Base-by-base conservation (phyloP, 345 rosid species). In the Sonneratia alba region DNA sequence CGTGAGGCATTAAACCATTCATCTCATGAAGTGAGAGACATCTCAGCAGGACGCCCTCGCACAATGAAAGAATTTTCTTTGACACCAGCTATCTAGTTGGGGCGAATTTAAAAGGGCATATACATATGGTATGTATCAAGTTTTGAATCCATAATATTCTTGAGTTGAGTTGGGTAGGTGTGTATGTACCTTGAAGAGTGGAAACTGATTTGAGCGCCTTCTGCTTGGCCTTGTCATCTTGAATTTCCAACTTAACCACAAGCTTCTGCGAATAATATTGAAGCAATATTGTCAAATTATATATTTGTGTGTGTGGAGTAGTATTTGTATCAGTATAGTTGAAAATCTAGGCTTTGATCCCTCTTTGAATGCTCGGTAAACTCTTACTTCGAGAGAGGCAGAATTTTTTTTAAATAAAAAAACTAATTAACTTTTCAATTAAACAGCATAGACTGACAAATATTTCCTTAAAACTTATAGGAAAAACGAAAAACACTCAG, bases 191-290 rank as follows among this genome's bases (percentile, higher is more conserved):
- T 84, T 87, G 76, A 48, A 94, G 89, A 73, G 92, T 80, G 63
- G 98, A 87, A 72, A 88, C 96, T 24, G 92, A 85, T 84, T 82
- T 91, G 72, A 94, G 61, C 47, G 97, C 98, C 87, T 90, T 94
- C 72, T 88, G 95, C 83, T 91, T 94, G 68, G 87, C 97, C 70
- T 85, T 91, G 75, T 80, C 91, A 75, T 90, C 93, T 14, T 79
- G 76, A 76, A 94, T 74, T 72, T 91, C 97, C 90, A 91, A 32
- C 78, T 82, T 91, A 79, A 94, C 21, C 49, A 88, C 93, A 57
- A 85, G 51, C 85, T 91, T 94, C 98, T 94, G 91, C 86, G 79
- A 72, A 10, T 70, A 51, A 66, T 9, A 62, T 71, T 48, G 53
- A 56, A 73, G 72, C 48, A 74, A 57, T 73, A 27, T 27, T 49